These are phyloP conservation scores for Teunomyces gatunensis DNA, from an alignment of 805 yeast genomes.

Conservation along the genomic window DNA sequence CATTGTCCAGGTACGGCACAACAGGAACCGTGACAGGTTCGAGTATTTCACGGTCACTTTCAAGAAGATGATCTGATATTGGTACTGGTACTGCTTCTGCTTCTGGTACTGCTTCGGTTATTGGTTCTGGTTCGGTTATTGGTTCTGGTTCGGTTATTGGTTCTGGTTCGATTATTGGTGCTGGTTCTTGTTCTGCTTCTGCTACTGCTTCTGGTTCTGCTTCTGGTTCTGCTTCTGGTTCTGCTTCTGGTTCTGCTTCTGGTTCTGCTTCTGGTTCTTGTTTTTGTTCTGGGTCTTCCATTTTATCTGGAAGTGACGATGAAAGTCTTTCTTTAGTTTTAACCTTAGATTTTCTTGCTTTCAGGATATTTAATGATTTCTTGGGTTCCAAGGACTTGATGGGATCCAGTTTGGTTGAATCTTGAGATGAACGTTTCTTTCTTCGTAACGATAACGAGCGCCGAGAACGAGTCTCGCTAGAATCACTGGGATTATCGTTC, in stretches of 20 bases:
- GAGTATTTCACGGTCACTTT: background rate
- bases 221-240: background rate
- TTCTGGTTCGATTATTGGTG: background rate
- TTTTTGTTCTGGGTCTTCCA: background rate
- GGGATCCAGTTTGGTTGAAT: background rate
- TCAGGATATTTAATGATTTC: background rate
- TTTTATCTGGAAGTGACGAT: too few relatives aligned
- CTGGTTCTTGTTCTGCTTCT: background rate
- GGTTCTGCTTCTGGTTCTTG: background rate
- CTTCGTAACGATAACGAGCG: conserved; percentile 3
- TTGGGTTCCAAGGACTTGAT: background rate
- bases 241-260: background rate
- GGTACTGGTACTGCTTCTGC: too few relatives aligned
- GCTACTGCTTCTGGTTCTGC: background rate
- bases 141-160: background rate
- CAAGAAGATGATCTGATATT: background rate
- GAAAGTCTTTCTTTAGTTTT: too few relatives aligned
- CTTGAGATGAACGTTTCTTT: conserved; percentile 1
- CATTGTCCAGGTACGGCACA: background rate
- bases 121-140: too few relatives aligned
- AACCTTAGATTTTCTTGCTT: background rate
- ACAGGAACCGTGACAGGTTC: background rate
- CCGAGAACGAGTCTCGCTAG: background rate
- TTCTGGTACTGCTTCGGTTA: too few relatives aligned
- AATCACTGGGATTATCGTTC: background rate